These are phyloP conservation scores for Pilatotrama ljubarskyi DNA, from an alignment of 768 basidiomycete species.

Conservation along the genomic window DNA sequence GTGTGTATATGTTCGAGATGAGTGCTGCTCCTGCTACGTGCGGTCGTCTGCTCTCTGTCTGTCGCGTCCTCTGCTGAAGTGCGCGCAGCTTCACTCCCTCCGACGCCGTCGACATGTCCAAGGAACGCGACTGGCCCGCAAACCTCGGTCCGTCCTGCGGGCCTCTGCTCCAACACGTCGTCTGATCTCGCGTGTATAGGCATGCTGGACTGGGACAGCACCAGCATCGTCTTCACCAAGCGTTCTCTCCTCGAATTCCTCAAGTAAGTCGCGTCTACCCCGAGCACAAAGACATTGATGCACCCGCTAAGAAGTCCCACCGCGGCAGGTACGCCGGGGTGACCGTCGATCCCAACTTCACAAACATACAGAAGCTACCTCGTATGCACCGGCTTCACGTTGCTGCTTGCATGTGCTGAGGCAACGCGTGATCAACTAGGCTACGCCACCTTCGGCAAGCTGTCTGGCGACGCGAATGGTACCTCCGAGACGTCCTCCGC, in stretches of 20 bases:
- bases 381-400: slow-evolving; percentile 41
- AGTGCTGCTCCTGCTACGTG: slow-evolving; percentile 40
- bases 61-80: background rate
- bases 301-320: slow-evolving; percentile 16
- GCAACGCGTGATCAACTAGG: slow-evolving; percentile 40
- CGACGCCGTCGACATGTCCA: slow-evolving; percentile 55
- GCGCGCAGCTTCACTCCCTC: slow-evolving; percentile 57
- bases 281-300: slow-evolving; percentile 4
- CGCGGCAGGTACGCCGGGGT: slow-evolving; percentile 62
- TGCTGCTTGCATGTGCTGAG: background rate
- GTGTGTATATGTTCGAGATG: slow-evolving; percentile 2
- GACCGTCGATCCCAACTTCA: slow-evolving; percentile 75
- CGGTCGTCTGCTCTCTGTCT: slow-evolving; percentile 17
- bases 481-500: slow-evolving; percentile 14
- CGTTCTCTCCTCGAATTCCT: slow-evolving; percentile 75
- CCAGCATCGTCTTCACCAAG: slow-evolving; percentile 78
- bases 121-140: slow-evolving; percentile 73
- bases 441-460: slow-evolving; percentile 70
- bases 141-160: slow-evolving; percentile 52
- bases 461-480: slow-evolving; percentile 35
- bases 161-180: background rate
- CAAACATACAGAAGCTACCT: slow-evolving; percentile 73
- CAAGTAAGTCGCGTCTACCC: slow-evolving; percentile 47
- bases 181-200: slow-evolving; percentile 40
- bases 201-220: slow-evolving; percentile 80